Base-by-base conservation (phyloP, 371 early-diverging fungal genomes). In the Apophysomyces trapeziformis region DNA sequence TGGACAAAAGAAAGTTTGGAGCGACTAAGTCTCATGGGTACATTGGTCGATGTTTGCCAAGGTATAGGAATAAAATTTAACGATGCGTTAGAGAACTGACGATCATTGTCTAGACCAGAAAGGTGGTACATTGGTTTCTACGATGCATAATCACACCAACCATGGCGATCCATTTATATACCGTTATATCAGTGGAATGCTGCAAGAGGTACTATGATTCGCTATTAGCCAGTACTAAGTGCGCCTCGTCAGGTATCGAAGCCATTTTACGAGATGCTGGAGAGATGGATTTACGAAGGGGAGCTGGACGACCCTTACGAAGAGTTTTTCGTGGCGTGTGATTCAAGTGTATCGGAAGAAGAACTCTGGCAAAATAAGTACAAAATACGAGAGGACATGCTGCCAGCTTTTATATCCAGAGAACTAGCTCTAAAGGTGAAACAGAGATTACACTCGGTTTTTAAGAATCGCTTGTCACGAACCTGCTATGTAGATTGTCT, bases 221-320 rank as follows among this genome's bases (percentile, higher is more conserved):
- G 32, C 32, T 4, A 87, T 91, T n/a, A 89, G 88, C 59, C 85
- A 77, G 65, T 67, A 11, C 9, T n/a, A n/a, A 18, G 26, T 44
- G 7, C 7, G 61, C 37, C 18, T 46, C 57, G 46, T 44, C 74
- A 89, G 79, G 89, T 95, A 0, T 90, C 96, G 0, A 79, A 76
- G 36, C 98, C 99, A 5, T 96, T 97, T 73, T 95, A 89, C 69
- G 87, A 88, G 58, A 95, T 95, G 87, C 81, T 98, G 16, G 87
- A 87, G 47, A 85, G 89, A n/a, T 98, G 99, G 99, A 88, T 98
- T 16, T 93, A 92, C 57, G 94, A 95, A 68, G 99, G 99, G 13
- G 96, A 96, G 75, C 78, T 98, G 38, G 90, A 91, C 26, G 99
- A 98, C 69, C 96, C 95, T n/a, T 90, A 91, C 73, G 81, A 80